Evolutionary conservation across 768 basidiomycete genomes (phyloP).

Genomic region (Tylopilus balloui): DNA sequence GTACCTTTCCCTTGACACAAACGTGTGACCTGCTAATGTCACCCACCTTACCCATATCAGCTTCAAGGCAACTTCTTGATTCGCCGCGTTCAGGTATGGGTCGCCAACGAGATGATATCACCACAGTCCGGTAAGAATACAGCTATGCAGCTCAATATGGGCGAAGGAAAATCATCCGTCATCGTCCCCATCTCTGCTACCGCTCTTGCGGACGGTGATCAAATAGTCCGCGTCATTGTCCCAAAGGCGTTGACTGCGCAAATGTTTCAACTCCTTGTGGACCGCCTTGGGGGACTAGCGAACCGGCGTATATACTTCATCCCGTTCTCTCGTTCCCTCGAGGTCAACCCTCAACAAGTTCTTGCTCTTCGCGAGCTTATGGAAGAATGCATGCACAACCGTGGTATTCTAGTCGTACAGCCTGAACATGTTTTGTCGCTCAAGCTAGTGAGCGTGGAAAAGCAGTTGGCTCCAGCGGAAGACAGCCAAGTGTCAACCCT

Average conservation of each 20-base stretch:
- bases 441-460: conserved; percentile 43
- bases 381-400: conserved; percentile 34
- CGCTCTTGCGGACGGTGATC: conserved; percentile 39
- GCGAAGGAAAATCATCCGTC: conserved; percentile 50
- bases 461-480: conserved; percentile 9
- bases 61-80: conserved; percentile 42
- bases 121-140: conserved; percentile 37
- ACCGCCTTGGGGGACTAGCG: conserved; percentile 40
- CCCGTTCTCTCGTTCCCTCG: conserved; percentile 45
- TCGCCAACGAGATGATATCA: conserved; percentile 46
- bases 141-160: conserved; percentile 52
- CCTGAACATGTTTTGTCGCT: conserved; percentile 54
- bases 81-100: conserved; percentile 39
- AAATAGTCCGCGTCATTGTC: conserved; percentile 46
- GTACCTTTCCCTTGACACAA: conserved; percentile 15
- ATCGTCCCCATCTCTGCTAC: conserved; percentile 44
- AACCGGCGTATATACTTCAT: conserved; percentile 47
- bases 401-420: conserved; percentile 46
- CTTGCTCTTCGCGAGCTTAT: conserved; percentile 31
- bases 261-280: conserved; percentile 46
- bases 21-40: not conserved
- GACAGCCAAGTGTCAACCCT: not conserved
- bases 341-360: conserved; percentile 16
- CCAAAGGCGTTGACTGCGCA: conserved; percentile 44
- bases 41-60: conserved; percentile 20